Evolutionary conservation across 169 alveolate genomes (phyloP).

Genomic region (Plasmodium gaboni): DNA sequence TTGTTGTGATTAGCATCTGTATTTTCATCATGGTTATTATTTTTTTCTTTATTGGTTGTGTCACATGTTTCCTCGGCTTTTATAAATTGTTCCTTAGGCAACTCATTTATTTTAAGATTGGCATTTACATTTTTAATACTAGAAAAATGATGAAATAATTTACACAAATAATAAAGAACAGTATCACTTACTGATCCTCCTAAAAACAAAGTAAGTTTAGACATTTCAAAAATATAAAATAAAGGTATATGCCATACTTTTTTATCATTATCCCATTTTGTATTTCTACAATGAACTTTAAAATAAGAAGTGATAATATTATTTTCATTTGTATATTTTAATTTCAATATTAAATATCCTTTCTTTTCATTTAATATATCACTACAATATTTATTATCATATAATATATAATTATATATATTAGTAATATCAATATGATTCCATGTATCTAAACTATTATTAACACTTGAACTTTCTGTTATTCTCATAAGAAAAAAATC

Average conservation of each 20-base stretch:
- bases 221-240: slow-evolving; percentile 53
- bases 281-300: slow-evolving; percentile 65
- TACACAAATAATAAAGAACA: slow-evolving; percentile 53
- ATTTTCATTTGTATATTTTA: slow-evolving; percentile 64
- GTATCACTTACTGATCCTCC: slow-evolving; percentile 61
- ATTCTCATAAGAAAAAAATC: slow-evolving; percentile 41
- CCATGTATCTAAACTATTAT: slow-evolving; percentile 31
- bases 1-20: background rate
- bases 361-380: slow-evolving; percentile 41
- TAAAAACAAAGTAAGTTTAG: slow-evolving; percentile 41
- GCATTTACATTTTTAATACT: slow-evolving; percentile 15
- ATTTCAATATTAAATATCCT: slow-evolving; percentile 49
- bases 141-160: slow-evolving; percentile 50
- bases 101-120: background rate
- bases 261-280: slow-evolving; percentile 57
- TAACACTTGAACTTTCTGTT: slow-evolving; percentile 10
- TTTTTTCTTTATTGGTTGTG: background rate
- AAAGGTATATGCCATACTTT: slow-evolving; percentile 72
- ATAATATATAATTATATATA: slow-evolving; percentile 43
- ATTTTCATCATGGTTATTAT: background rate
- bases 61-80: background rate
- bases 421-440: slow-evolving; percentile 28
- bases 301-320: slow-evolving; percentile 64
- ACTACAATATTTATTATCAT: slow-evolving; percentile 32
- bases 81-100: background rate